These are phyloP conservation scores for Lichtheimia corymbifera DNA, from an alignment of 371 early-diverging fungal genomes.

Conservation along the genomic window DNA sequence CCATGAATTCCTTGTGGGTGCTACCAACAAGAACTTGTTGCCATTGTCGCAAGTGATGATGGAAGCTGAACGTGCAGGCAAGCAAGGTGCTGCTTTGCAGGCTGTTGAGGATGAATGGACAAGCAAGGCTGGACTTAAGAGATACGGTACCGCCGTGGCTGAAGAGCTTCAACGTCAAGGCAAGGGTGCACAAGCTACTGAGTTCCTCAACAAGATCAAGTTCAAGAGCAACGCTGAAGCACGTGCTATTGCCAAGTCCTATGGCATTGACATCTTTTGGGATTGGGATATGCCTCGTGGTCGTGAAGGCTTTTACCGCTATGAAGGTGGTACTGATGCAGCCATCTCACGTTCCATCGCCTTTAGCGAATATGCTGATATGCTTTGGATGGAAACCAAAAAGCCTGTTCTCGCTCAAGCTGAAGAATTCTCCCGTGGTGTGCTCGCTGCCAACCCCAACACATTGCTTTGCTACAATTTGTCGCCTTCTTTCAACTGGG, in stretches of 20 bases:
- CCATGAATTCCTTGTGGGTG: conserved; percentile 94
- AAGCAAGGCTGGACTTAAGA: conserved; percentile 78
- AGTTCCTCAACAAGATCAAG: conserved; percentile 59
- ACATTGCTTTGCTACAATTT: conserved; percentile 92
- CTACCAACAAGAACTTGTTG: conserved; percentile 78
- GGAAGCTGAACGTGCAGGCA: conserved; percentile 78
- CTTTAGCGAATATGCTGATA: conserved; percentile 91
- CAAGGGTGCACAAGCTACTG: conserved; percentile 40
- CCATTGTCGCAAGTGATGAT: conserved; percentile 83
- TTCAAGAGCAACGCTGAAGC: conserved; percentile 85
- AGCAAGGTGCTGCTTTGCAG: conserved; percentile 75
- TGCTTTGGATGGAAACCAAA: conserved; percentile 98
- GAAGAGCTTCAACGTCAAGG: conserved; percentile 69
- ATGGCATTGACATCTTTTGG: conserved; percentile 87
- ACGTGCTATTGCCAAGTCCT: conserved; percentile 70
- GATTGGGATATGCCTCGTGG: conserved; percentile 92
- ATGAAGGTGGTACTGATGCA: conserved; percentile 92
- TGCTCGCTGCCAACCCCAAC: conserved; percentile 62
- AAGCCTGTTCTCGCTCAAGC: conserved; percentile 93
- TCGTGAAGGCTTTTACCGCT: conserved; percentile 96
- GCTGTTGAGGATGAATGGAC: conserved; percentile 91
- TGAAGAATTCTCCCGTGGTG: conserved; percentile 88
- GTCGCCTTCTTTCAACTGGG: conserved; percentile 98
- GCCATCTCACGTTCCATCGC: conserved; percentile 89
- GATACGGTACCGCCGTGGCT: conserved; percentile 82